phyloP scores from a whole-genome alignment of 192 early-diverging fungal genomes.

The Gaertneriomyces sp. region DNA sequence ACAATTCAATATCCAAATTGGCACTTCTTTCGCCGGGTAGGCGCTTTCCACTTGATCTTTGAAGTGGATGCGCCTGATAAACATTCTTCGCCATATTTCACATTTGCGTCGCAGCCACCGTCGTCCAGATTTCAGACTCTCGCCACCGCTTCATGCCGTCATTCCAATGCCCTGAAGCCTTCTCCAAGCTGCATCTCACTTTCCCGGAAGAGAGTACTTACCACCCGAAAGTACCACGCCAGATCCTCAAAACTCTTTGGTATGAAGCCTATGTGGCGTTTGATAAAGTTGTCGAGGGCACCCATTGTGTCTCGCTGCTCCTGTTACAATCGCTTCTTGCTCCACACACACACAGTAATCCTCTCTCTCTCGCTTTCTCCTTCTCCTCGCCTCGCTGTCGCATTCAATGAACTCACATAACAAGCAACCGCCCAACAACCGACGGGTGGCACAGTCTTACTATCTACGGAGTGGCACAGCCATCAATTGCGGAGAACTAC shows the following conservation, averaged over 20 bases:
- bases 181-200: not conserved
- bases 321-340: too few relatives aligned
- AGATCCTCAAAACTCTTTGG: constrained; percentile 43
- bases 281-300: constrained; percentile 20
- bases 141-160: not conserved
- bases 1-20: not conserved
- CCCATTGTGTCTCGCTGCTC: constrained; percentile 9
- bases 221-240: constrained; percentile 42
- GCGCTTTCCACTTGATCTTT: not conserved
- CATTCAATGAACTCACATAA: too few relatives aligned
- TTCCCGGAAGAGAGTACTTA: constrained; percentile 5
- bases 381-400: too few relatives aligned
- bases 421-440: too few relatives aligned
- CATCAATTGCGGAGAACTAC: too few relatives aligned
- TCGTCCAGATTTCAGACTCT: not conserved
- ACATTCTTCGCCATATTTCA: too few relatives aligned
- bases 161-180: not conserved
- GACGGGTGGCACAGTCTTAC: too few relatives aligned
- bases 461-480: too few relatives aligned
- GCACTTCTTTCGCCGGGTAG: not conserved
- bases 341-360: too few relatives aligned
- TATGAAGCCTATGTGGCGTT: constrained; percentile 36
- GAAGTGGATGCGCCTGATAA: not conserved
- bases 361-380: too few relatives aligned
- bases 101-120: too few relatives aligned